A percentile compares a stretch with the other conserved stretches of the same genome.
These are phyloP conservation scores for Amylostereum areolatum DNA, from an alignment of 1,284 basidiomycete species.

Conservation along the genomic window DNA sequence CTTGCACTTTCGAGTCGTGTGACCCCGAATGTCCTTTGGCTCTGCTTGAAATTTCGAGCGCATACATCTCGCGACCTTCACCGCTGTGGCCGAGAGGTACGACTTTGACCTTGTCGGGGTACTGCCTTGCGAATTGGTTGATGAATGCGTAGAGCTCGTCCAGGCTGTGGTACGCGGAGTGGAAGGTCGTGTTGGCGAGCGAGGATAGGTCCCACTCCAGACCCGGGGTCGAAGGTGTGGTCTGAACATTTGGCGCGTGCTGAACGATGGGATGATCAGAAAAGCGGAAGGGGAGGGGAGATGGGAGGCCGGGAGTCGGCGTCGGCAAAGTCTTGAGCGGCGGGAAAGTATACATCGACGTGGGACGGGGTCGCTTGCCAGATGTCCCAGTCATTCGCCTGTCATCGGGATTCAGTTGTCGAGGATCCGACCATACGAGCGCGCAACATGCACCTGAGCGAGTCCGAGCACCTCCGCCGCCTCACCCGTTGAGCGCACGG, in stretches of 20 bases:
- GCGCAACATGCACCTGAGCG: slow-evolving; percentile 12
- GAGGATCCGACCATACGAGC: neutral
- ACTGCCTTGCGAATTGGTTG: slow-evolving; percentile 32
- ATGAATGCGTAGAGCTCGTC: slow-evolving; percentile 48
- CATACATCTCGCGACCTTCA: slow-evolving; percentile 50
- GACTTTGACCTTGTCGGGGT: slow-evolving; percentile 37
- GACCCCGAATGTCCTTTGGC: slow-evolving; percentile 18
- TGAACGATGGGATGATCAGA: neutral
- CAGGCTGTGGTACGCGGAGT: slow-evolving; percentile 47
- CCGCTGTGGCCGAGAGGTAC: slow-evolving; percentile 45
- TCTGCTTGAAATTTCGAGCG: slow-evolving; percentile 35
- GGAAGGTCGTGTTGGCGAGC: slow-evolving; percentile 36
- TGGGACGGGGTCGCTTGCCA: slow-evolving; percentile 21
- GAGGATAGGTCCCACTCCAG: slow-evolving; percentile 21
- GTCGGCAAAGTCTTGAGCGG: slow-evolving; percentile 2
- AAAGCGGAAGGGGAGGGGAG: slow-evolving; percentile 2
- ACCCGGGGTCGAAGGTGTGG: neutral
- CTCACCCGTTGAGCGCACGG: neutral
- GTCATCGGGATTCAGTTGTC: neutral
- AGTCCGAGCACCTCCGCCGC: slow-evolving; percentile 10
- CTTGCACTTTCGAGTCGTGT: slow-evolving; percentile 5
- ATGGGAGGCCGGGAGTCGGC: slow-evolving; percentile 2
- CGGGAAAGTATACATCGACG: slow-evolving; percentile 18
- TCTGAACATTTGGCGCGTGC: neutral
- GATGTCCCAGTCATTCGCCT: slow-evolving; percentile 21